Evolutionary conservation across 2,329 filamentous ascomycete genomes (phyloP), one percentile per base, ranked within the genome.

Genomic region (Lithohypha guttulata): DNA sequence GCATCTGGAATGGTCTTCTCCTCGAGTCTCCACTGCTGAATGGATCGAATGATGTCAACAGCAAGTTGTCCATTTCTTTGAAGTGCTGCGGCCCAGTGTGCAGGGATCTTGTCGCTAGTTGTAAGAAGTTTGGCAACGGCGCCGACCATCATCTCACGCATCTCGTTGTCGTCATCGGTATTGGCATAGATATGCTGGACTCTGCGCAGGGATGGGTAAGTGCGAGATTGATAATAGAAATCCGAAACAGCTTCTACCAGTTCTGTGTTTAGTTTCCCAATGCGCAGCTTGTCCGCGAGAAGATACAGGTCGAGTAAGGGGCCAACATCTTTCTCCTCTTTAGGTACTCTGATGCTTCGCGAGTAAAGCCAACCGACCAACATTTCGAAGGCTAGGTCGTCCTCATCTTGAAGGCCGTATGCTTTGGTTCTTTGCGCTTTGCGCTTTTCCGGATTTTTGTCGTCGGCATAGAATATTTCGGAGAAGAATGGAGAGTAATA

Each of bases 341-440:
- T 58, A 1, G 69, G 66, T 0, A 61, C 53, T 4, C 62, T 65
- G n/a, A 73, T 56, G 8, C 58, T 56, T 39, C 60, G 60, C 18
- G 58, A 59, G 60, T 73, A 73, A 11, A 75, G 63, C 70, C 70
- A 68, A 42, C 65, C 63, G 37, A 73, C 66, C 50, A 73, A 65
- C 30, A 66, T 57, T 48, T 68, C 59, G 58, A 73, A 69, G 27
- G 69, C 55, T 29, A 56, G 55, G 50, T 71, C 64, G 46, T 75
- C 66, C 43, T 73, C 63, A 32, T 74, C 64, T 23, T 68, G 68
- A 2, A 73, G 63, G 15, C 65, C 67, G 46, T 65, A 70, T 33
- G 54, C 45, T 31, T 57, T 56, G 48, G 45, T 45, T 19, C 35
- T 41, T 9, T 42, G 36, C 3, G 37, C 34, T 21, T 47, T 48